Base-by-base conservation (phyloP, 116 monocot species). In the Phalaenopsis hybrid region DNA sequence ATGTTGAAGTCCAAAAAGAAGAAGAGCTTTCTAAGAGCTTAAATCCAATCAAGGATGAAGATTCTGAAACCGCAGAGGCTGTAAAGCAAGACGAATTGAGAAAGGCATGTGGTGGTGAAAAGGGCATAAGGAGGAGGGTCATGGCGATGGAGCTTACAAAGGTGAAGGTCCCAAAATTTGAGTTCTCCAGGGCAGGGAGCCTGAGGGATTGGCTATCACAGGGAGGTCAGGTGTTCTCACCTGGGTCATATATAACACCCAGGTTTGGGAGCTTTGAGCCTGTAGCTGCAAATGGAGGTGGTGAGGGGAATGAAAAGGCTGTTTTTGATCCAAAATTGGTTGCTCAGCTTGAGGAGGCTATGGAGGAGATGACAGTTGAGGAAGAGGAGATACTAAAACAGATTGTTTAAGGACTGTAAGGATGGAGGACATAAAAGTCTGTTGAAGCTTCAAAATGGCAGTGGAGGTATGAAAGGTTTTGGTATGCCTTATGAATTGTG, bases 171-270 rank as follows among this genome's bases (percentile, higher is more conserved):
- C 72, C 78, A 15, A 28, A 17, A 2, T 83, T 83, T 15, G 83
- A 83, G 83, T 73, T 83, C 10, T 37, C 79, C 9, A 79, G 83
- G 33, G 49, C 46, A 2, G 78, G 78, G 57, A 83, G 83, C 18
- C 68, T 83, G n/a, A 83, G 50, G 78, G 83, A 83, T 2, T 83
- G 83, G 83, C 78, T 83, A 2, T 6, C 61, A 46, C 68, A 51
- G 8, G 79, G 79, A 57, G 83, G 83, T 16, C 85, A 88, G 61
- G 81, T 88, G 59, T 83, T 87, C 78, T 92, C 92, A 41, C 90
- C 92, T 16, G 94, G 90, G 5, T 88, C 90, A 34, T 94, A 92
- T 80, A 70, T 80, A 74, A 94, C 89, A 4, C 94, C 94, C 17
- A 88, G 81, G 63, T 87, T 91, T 16, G 90, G 88, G 5, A 82